phyloP scores from a whole-genome alignment of 2,329 filamentous ascomycete genomes.

The Aspergillus aculeatus region DNA sequence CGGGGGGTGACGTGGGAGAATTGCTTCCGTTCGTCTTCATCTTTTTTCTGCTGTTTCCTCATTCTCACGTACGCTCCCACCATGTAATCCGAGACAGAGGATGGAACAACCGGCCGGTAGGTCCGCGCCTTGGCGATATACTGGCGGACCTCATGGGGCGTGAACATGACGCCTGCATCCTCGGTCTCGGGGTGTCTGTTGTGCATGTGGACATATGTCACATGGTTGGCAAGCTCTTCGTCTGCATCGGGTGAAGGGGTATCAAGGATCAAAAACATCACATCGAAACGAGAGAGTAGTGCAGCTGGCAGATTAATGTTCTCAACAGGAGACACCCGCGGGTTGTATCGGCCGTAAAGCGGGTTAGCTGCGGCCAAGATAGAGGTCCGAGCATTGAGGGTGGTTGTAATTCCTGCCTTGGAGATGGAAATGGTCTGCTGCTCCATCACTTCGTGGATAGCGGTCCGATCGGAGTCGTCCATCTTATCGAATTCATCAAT shows the following conservation, averaged over 20 bases:
- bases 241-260: constrained; percentile 86
- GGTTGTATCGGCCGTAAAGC: constrained; percentile 96
- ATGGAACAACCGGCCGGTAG: constrained; percentile 82
- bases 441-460: constrained; percentile 86
- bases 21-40: constrained; percentile 86
- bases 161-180: constrained; percentile 71
- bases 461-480: constrained; percentile 74
- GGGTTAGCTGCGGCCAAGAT: constrained; percentile 96
- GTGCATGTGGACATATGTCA: constrained; percentile 96
- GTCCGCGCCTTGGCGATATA: constrained; percentile 92
- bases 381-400: constrained; percentile 90
- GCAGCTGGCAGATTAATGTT: constrained; percentile 99
- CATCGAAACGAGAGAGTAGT: constrained; percentile 92
- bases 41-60: constrained; percentile 85
- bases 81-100: constrained; percentile 88
- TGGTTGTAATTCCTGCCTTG: constrained; percentile 94
- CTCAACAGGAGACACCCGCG: constrained; percentile 92
- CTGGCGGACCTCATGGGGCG: constrained; percentile 87
- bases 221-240: constrained; percentile 91
- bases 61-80: constrained; percentile 94
- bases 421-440: constrained; percentile 82
- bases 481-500: constrained; percentile 88
- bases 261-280: constrained; percentile 95
- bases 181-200: constrained; percentile 82
- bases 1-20: constrained; percentile 93